Evolutionary conservation across 208 protist genomes (phyloP).

Genomic region (Wallacemonas sp.): DNA sequence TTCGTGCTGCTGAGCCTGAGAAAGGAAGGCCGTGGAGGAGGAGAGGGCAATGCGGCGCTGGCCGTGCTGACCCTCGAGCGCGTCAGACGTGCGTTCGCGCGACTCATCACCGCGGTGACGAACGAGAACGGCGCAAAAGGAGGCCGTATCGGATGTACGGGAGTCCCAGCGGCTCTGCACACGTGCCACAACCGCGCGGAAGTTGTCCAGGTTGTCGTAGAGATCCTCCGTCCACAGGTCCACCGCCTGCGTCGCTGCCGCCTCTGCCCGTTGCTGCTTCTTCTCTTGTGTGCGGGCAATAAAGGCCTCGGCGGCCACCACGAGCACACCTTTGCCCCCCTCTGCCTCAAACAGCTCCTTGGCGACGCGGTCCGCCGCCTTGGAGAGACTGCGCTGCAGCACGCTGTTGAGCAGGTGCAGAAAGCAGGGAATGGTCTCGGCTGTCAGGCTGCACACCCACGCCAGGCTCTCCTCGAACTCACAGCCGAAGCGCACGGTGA

Average conservation of each 20-base stretch:
- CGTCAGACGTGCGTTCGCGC: not conserved
- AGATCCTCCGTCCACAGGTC: slow-evolving; percentile 67
- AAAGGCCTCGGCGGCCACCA: slow-evolving; percentile 57
- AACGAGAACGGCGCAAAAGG: slow-evolving; percentile 11
- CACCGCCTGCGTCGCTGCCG: not conserved
- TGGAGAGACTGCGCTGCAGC: slow-evolving; percentile 83
- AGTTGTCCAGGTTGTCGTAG: slow-evolving; percentile 38
- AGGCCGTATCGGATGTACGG: not conserved
- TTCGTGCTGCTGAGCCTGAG: slow-evolving; percentile 14
- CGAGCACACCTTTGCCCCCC: slow-evolving; percentile 60
- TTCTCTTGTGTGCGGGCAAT: slow-evolving; percentile 47
- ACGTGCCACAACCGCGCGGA: slow-evolving; percentile 38
- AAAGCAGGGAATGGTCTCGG: slow-evolving; percentile 72
- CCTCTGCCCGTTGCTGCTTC: slow-evolving; percentile 10
- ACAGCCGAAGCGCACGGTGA: slow-evolving; percentile 73
- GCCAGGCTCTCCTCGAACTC: slow-evolving; percentile 66
- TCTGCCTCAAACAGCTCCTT: slow-evolving; percentile 52
- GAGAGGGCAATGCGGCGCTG: slow-evolving; percentile 34
- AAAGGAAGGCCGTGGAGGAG: not conserved
- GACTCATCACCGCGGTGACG: not conserved
- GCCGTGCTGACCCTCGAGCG: slow-evolving; percentile 15
- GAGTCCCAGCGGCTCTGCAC: slow-evolving; percentile 38
- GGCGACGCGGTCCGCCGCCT: slow-evolving; percentile 78
- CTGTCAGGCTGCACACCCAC: slow-evolving; percentile 59
- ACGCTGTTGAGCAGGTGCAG: slow-evolving; percentile 84